Conservation (phyloP, 306 rosid genomes). For the Nissolia schottii region DNA sequence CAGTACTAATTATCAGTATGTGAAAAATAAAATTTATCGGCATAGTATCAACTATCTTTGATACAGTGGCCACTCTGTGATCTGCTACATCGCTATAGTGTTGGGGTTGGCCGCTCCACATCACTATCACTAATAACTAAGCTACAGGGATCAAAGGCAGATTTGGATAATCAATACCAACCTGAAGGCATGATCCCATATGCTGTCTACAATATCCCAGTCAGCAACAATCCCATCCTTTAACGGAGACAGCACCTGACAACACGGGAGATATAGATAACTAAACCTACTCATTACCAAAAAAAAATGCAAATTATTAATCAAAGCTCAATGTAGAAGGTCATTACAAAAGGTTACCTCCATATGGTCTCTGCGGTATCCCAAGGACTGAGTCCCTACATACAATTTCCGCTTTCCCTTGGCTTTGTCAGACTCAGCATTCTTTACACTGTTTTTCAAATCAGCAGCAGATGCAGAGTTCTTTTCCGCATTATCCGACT, state of each 20-base stretch:
- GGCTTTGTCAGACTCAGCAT: slow-evolving; percentile 64
- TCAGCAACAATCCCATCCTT: slow-evolving; percentile 92
- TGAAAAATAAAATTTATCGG: neutral
- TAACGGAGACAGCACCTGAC: slow-evolving; percentile 73
- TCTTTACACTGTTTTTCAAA: slow-evolving; percentile 42
- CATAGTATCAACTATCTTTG: neutral
- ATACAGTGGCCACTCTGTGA: neutral
- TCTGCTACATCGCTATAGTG: neutral
- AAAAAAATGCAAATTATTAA: neutral
- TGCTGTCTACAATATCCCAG: slow-evolving; percentile 95
- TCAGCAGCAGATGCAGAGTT: slow-evolving; percentile 62
- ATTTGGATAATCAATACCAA: slow-evolving; percentile 27
- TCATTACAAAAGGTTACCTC: slow-evolving; percentile 51
- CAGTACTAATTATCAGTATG: neutral
- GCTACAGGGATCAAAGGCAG: neutral
- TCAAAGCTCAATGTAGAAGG: neutral
- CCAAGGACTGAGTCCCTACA: slow-evolving; percentile 90
- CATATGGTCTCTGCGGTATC: slow-evolving; percentile 89
- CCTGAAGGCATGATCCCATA: slow-evolving; percentile 99
- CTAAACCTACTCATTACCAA: neutral
- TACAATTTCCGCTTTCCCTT: slow-evolving; percentile 80
- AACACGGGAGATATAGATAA: slow-evolving; percentile 11
- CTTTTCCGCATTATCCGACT: slow-evolving; percentile 57
- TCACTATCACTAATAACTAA: neutral
- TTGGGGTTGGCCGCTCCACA: neutral